A percentile compares a stretch with the other conserved stretches of the same genome.
Conservation (phyloP, 2,329 filamentous ascomycete species). For the Chaetomiaceae sp. region DNA sequence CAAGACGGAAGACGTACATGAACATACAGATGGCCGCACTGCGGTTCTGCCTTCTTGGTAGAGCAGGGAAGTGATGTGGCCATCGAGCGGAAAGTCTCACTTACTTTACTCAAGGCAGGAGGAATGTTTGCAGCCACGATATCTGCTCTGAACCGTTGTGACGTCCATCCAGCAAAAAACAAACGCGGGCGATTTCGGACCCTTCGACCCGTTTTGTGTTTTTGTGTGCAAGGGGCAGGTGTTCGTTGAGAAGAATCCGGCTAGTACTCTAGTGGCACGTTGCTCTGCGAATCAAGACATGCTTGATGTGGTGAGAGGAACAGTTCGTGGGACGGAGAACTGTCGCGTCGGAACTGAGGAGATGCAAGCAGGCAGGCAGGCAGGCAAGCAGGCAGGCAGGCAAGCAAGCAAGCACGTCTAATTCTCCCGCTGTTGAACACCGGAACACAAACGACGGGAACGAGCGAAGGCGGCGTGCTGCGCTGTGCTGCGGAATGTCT, state of each 20-base stretch:
- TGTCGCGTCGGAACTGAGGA: not conserved
- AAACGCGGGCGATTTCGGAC: conserved; percentile 12
- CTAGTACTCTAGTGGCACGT: conserved; percentile 1
- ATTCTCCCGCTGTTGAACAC: conserved; percentile 10
- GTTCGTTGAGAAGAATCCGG: conserved; percentile 5
- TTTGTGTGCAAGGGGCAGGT: conserved; percentile 5
- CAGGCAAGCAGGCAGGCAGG: no score
- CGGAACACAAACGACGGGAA: conserved; percentile 5
- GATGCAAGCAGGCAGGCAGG: no score
- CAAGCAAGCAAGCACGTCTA: not conserved
- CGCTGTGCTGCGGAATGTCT: not conserved
- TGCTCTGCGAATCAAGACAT: conserved; percentile 7
- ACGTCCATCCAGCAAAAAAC: not conserved
- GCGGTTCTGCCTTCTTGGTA: conserved; percentile 8
- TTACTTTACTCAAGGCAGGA: no score
- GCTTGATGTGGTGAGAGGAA: conserved; percentile 6
- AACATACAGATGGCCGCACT: conserved; percentile 19
- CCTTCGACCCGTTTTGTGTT: conserved; percentile 4
- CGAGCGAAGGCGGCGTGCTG: not conserved
- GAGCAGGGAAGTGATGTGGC: not conserved
- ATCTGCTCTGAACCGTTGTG: no score
- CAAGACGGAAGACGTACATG: conserved; percentile 23
- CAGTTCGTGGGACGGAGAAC: not conserved
- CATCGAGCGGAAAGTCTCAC: not conserved
- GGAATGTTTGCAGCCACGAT: no score